Evolutionary conservation across 129 eudicot genomes (phyloP).

Genomic region (Mikania micrantha): DNA sequence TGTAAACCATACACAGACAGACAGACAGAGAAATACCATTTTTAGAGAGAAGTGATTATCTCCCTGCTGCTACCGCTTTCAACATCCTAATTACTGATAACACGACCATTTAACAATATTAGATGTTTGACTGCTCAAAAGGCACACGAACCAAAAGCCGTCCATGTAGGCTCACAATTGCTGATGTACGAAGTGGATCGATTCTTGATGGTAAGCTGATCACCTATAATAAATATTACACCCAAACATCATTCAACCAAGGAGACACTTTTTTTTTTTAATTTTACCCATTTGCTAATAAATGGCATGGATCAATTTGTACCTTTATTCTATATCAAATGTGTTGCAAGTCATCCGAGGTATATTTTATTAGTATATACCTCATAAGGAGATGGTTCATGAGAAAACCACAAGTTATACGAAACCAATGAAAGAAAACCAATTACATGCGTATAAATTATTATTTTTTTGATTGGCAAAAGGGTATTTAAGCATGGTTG

Average conservation of each 20-base stretch:
- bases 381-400: no score
- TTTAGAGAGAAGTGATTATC: neutral
- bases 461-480: no score
- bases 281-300: neutral
- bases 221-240: constrained; percentile 38
- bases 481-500: no score
- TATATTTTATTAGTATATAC: no score
- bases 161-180: constrained; percentile 93
- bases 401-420: no score
- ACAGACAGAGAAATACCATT: neutral
- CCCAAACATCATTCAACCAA: neutral
- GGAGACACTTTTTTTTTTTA: neutral
- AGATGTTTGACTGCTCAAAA: constrained; percentile 56
- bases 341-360: neutral
- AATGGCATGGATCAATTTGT: no score
- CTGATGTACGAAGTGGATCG: constrained; percentile 84
- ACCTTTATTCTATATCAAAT: no score
- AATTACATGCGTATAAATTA: no score
- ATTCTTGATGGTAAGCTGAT: constrained; percentile 80
- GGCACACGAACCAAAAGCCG: constrained; percentile 89
- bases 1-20: constrained; percentile 7
- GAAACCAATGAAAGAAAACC: no score
- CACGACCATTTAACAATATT: neutral
- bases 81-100: neutral
- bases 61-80: constrained; percentile 14